Evolutionary conservation across 805 yeast species (phyloP), one percentile per base, ranked within the genome.

Genomic region (Candida railenensis): DNA sequence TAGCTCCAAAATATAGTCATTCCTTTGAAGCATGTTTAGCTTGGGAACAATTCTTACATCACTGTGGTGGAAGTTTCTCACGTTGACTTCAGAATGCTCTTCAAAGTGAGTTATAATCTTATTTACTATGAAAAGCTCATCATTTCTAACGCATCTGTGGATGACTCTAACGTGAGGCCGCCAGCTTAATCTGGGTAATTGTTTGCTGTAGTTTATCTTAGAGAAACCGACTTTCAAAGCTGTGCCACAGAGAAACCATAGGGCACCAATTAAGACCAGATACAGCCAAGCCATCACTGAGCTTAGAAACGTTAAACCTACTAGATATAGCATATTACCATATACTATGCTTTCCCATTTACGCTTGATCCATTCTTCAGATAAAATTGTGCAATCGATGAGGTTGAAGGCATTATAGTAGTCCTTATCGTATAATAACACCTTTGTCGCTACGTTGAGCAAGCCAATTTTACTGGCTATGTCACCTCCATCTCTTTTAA

Each of bases 21-120:
- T 50, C 9, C 45, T 52, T 18, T 52, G 52, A 32, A 54, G 46
- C n/a, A 49, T 43, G 34, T 51, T 52, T 15, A 64, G 40, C 40
- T 55, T 51, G 3, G 58, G 32, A 22, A 51, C 40, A 3, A 47
- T 41, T 33, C 69, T 48, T 1, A 65, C 66, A 40, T 59, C 49
- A 37, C 67, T 61, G 42, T 53, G 56, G 53, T 74, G 77, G 50
- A 57, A 74, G 48, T 73, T 73, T 33, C 62, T 56, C 12, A 70
- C 56, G 45, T 72, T 74, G 36, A 69, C 54, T 45, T 74, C 78
- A 46, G 65, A 65, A 48, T 63, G 59, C 55, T 74, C 78, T 51
- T 74, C 77, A 45, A 66, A 73, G 47, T 69, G 66, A 7, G 64
- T 62, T 45, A 73, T 58, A 21, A 73, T 62, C 43, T 62, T 59